Percentiles rank a stretch among this genome's conserved stretches.
Conservation (phyloP, 2,329 filamentous ascomycete genomes). For the Phaeosphaeria sp. region DNA sequence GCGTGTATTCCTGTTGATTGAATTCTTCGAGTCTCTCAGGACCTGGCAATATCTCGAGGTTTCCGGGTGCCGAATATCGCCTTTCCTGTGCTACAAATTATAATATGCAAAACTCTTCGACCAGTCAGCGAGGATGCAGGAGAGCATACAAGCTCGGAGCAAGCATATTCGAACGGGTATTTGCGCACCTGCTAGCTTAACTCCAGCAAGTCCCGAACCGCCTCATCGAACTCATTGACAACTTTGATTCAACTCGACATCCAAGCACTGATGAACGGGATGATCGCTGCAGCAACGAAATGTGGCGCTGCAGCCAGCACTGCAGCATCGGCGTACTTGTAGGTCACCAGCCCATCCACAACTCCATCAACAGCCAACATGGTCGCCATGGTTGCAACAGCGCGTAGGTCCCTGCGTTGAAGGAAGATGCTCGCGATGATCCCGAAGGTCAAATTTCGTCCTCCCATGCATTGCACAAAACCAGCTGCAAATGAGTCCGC, state of each 20-base stretch:
- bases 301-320: conserved; percentile 11
- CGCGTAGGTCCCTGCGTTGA: conserved; percentile 6
- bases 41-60: neutral
- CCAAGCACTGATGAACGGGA: conserved; percentile 19
- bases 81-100: neutral
- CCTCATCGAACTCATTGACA: neutral
- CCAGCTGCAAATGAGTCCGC: conserved; percentile 19
- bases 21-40: neutral
- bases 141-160: neutral
- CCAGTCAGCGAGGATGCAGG: neutral
- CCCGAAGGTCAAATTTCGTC: conserved; percentile 21
- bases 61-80: neutral
- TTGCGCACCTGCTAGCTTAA: neutral
- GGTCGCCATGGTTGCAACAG: conserved; percentile 16
- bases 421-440: conserved; percentile 17
- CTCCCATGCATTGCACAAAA: conserved; percentile 26
- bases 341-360: conserved; percentile 18
- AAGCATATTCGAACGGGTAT: neutral
- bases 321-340: conserved; percentile 12
- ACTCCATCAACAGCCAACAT: conserved; percentile 18
- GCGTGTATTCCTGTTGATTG: neutral
- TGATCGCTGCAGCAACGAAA: conserved; percentile 17
- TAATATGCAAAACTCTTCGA: neutral
- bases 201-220: neutral
- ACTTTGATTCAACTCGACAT: conserved; percentile 11